Evolutionary conservation across 495 filamentous ascomycete genomes (phyloP), one percentile per base, ranked within the genome.

Genomic region (Hyaloscypha bicolor): DNA sequence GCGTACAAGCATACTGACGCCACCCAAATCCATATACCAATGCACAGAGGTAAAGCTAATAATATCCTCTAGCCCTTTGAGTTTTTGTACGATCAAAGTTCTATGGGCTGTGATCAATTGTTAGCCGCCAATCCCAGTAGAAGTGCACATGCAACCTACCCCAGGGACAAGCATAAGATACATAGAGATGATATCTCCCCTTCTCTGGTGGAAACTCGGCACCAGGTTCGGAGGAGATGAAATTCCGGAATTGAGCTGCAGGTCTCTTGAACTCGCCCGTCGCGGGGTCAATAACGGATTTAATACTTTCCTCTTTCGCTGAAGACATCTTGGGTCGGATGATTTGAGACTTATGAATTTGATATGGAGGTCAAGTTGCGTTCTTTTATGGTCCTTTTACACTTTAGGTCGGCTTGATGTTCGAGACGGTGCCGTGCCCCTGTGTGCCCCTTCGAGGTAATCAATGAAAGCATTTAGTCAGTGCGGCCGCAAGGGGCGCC

Each of bases 101-200:
- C 90, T 81, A 71, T 92, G 90, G 3, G 90, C 89, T 60, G 37
- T 6, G 30, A 53, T 8, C 22, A 35, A 37, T 5, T 19, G 32
- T 60, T 19, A 45, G 33, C 45, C 51, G 5, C 55, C 16, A 31
- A 29, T 37, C n/a, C 39, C 25, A 21, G n/a, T 9, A 25, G 25
- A 21, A 16, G 14, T 4, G 6, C 21, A 14, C 3, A 39, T 4
- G 19, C 19, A 9, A 74, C 90, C 91, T 35, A 85, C 86, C 6
- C 84, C 85, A 87, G 6, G 86, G 86, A 72, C 85, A 88, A 59
- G 81, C 81, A 33, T 79, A 80, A 55, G 86, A 85, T 63, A 91
- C 75, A 74, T 91, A 92, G 30, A 92, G 79, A 12, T 86, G 87
- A 75, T 92, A 93, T 65, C 90, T 86, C 65, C 81, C 84, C 67